Percentiles rank a stretch among this genome's conserved stretches.
Conservation (phyloP, 768 basidiomycete genomes). For the Daedalea quercina region DNA sequence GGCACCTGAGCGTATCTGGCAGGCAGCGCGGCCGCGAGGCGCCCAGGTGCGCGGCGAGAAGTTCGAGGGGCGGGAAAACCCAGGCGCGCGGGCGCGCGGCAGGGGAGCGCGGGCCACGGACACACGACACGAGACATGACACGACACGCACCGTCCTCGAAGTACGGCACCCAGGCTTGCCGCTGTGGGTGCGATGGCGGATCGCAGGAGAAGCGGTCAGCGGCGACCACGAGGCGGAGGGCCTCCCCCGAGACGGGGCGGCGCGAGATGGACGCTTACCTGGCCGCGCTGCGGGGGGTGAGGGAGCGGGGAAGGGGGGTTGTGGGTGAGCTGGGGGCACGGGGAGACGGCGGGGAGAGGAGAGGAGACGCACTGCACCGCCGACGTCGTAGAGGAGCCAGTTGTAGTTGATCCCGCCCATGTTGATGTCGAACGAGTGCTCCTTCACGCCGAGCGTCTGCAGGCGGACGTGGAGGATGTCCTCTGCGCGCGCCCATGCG, state of each 20-base stretch:
- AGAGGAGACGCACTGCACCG: constrained; percentile 53
- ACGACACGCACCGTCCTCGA: constrained; percentile 60
- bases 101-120: too few relatives aligned
- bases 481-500: constrained; percentile 55
- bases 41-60: background rate
- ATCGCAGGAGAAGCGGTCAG: background rate
- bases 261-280: constrained; percentile 29
- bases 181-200: constrained; percentile 36
- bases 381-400: constrained; percentile 85
- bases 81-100: background rate
- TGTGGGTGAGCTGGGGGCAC: too few relatives aligned
- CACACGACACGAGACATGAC: background rate
- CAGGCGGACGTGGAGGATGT: constrained; percentile 72
- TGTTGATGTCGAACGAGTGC: constrained; percentile 62
- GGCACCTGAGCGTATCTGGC: background rate
- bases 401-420: constrained; percentile 55
- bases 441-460: constrained; percentile 79
- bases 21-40: background rate
- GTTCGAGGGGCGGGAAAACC: constrained; percentile 2
- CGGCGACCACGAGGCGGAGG: constrained; percentile 2
- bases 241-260: constrained; percentile 11
- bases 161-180: constrained; percentile 79
- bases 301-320: too few relatives aligned
- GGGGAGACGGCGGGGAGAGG: background rate
- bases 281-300: constrained; percentile 66